These are phyloP conservation scores for Calonectria hongkongensis DNA, from an alignment of 2,329 filamentous ascomycete genomes.

Conservation along the genomic window DNA sequence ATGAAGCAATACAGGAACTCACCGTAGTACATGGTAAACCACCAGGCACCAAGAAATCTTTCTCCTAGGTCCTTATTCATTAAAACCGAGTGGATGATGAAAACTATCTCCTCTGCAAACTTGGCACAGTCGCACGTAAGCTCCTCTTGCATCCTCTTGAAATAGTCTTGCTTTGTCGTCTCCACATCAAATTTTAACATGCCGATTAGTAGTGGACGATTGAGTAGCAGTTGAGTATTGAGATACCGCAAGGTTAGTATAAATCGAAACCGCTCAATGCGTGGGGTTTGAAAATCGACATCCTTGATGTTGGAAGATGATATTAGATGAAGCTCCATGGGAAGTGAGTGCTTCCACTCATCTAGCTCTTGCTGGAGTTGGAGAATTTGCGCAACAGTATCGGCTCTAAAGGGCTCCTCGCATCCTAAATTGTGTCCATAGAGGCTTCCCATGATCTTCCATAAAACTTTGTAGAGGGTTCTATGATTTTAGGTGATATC, in stretches of 20 bases:
- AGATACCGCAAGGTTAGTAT: slow-evolving; percentile 61
- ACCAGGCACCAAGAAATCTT: slow-evolving; percentile 42
- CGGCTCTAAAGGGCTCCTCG: slow-evolving; percentile 14
- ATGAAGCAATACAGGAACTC: not conserved
- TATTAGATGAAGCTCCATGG: not conserved
- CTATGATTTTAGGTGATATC: not conserved
- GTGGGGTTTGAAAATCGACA: slow-evolving; percentile 1
- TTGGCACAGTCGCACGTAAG: slow-evolving; percentile 24
- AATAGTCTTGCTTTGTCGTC: not conserved
- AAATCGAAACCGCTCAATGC: slow-evolving; percentile 60
- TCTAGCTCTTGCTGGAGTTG: slow-evolving; percentile 40
- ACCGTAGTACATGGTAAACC: slow-evolving; percentile 48
- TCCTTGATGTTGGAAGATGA: slow-evolving; percentile 30
- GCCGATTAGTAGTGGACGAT: slow-evolving; percentile 49
- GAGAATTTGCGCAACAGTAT: slow-evolving; percentile 35
- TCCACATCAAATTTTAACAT: not conserved
- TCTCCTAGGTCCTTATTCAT: slow-evolving; percentile 27
- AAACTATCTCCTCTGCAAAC: slow-evolving; percentile 35
- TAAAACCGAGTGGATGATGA: slow-evolving; percentile 32
- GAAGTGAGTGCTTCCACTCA: slow-evolving; percentile 36
- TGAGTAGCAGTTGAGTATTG: slow-evolving; percentile 57
- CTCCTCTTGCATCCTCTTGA: slow-evolving; percentile 37
- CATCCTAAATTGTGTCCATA: slow-evolving; percentile 44
- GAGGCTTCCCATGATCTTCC: slow-evolving; percentile 36
- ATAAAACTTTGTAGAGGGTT: slow-evolving; percentile 35